phyloP scores from a whole-genome alignment of 371 early-diverging fungal species.

The Ordospora colligata region DNA sequence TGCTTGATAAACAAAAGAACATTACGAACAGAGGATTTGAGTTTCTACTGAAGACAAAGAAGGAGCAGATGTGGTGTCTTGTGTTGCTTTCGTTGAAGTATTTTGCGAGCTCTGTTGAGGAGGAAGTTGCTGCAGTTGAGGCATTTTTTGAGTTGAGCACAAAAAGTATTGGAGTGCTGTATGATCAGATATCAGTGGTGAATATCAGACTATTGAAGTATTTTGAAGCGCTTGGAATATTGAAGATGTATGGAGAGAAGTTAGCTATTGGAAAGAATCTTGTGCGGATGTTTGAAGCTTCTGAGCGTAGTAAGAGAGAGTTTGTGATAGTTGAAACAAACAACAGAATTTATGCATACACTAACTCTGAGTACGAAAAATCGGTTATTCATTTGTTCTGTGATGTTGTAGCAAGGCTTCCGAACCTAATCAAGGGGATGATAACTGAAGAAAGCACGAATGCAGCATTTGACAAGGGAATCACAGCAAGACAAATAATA shows the following conservation, averaged over 20 bases:
- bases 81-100: slow-evolving; percentile 46
- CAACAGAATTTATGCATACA: slow-evolving; percentile 83
- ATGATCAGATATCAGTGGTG: not conserved
- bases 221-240: slow-evolving; percentile 21
- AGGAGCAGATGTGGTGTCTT: slow-evolving; percentile 59
- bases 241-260: not conserved
- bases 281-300: slow-evolving; percentile 10
- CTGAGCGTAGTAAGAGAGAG: not conserved
- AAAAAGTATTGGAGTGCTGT: not conserved
- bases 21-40: slow-evolving; percentile 62
- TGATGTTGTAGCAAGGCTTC: slow-evolving; percentile 70
- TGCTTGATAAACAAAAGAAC: slow-evolving; percentile 36
- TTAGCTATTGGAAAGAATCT: not conserved
- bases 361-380: slow-evolving; percentile 85
- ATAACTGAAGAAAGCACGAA: slow-evolving; percentile 81
- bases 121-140: not conserved
- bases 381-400: slow-evolving; percentile 85
- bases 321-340: slow-evolving; percentile 68
- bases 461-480: slow-evolving; percentile 76
- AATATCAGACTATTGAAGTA: slow-evolving; percentile 19
- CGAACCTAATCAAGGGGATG: slow-evolving; percentile 81
- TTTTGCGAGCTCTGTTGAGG: not conserved
- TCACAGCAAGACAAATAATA: slow-evolving; percentile 78
- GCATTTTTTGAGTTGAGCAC: slow-evolving; percentile 14
- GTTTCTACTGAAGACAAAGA: slow-evolving; percentile 56